These are phyloP conservation scores for Sarocladium kiliense DNA, from an alignment of 2,329 filamentous ascomycete species.

Conservation along the genomic window DNA sequence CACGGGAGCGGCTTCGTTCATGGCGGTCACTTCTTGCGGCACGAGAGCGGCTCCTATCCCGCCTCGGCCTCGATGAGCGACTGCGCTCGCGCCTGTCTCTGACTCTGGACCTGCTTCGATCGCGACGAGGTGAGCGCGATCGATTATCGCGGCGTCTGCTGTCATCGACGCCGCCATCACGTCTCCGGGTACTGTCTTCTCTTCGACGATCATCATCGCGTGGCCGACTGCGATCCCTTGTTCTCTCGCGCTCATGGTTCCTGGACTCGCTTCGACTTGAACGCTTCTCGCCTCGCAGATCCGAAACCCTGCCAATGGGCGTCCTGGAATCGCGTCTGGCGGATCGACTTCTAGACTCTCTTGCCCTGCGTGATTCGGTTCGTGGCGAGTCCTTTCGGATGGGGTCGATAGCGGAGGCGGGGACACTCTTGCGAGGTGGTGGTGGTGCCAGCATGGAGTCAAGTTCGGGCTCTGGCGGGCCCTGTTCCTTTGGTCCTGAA, in stretches of 20 bases:
- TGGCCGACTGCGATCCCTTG: conserved; percentile 10
- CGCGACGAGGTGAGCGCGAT: conserved; percentile 32
- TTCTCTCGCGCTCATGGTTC: conserved; percentile 20
- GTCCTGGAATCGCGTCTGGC: conserved; percentile 24
- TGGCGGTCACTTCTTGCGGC: conserved; percentile 22
- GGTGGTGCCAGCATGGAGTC: conserved; percentile 50
- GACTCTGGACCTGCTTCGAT: conserved; percentile 26
- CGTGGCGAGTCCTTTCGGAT: conserved; percentile 43
- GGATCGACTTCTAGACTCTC: conserved; percentile 26
- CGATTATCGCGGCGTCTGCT: conserved; percentile 29
- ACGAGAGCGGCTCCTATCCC: conserved; percentile 36
- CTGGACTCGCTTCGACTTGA: conserved; percentile 28
- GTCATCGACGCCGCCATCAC: conserved; percentile 26
- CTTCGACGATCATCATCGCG: conserved; percentile 8
- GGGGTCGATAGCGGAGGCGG: conserved; percentile 55
- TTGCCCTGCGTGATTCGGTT: conserved; percentile 31
- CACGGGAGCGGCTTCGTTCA: conserved; percentile 28
- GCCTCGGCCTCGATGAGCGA: conserved; percentile 26
- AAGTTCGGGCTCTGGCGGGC: conserved; percentile 50
- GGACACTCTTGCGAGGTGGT: conserved; percentile 46
- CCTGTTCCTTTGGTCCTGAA: conserved; percentile 43
- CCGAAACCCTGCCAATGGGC: conserved; percentile 20
- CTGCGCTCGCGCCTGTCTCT: conserved; percentile 30
- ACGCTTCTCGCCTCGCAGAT: conserved; percentile 23
- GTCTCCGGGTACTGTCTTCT: conserved; percentile 8